phyloP scores from a whole-genome alignment of 148 eudicot genomes.

The Pharnaceum exiguum region DNA sequence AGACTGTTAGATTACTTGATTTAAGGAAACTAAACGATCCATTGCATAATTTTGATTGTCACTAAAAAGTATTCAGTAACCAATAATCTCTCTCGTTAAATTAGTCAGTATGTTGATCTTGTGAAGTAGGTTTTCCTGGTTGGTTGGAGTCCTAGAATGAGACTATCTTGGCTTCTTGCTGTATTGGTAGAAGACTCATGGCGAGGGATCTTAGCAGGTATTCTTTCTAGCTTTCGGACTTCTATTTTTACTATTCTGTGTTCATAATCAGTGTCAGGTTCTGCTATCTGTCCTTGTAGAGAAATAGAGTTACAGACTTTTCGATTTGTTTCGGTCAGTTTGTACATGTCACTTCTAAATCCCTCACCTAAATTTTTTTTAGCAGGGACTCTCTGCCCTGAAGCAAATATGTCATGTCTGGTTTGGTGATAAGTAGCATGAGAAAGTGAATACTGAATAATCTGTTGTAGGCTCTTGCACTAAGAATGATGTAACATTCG shows the following conservation, averaged over 20 bases:
- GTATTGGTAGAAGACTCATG: conserved; percentile 92
- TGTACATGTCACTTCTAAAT: too few relatives aligned
- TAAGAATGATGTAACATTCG: too few relatives aligned
- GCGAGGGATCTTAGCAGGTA: conserved; percentile 99
- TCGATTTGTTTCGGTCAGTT: too few relatives aligned
- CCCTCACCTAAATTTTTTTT: too few relatives aligned
- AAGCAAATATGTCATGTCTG: too few relatives aligned
- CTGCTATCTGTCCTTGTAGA: neutral
- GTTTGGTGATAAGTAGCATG: too few relatives aligned
- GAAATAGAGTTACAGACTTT: too few relatives aligned
- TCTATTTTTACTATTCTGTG: neutral
- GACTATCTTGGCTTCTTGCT: conserved; percentile 86
- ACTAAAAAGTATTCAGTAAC: conserved; percentile 84
- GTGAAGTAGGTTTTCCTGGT: conserved; percentile 90
- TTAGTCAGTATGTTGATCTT: too few relatives aligned
- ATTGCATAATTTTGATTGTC: conserved; percentile 75
- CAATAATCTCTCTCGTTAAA: too few relatives aligned
- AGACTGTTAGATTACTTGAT: conserved; percentile 62
- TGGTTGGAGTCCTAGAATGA: conserved; percentile 93
- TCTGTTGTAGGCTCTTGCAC: too few relatives aligned
- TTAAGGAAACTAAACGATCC: conserved; percentile 48
- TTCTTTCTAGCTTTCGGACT: neutral
- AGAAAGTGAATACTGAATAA: too few relatives aligned
- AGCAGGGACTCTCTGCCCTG: too few relatives aligned
- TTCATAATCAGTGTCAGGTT: neutral